phyloP scores from a whole-genome alignment of 495 filamentous ascomycete genomes.

The Chaetomium fimeti region DNA sequence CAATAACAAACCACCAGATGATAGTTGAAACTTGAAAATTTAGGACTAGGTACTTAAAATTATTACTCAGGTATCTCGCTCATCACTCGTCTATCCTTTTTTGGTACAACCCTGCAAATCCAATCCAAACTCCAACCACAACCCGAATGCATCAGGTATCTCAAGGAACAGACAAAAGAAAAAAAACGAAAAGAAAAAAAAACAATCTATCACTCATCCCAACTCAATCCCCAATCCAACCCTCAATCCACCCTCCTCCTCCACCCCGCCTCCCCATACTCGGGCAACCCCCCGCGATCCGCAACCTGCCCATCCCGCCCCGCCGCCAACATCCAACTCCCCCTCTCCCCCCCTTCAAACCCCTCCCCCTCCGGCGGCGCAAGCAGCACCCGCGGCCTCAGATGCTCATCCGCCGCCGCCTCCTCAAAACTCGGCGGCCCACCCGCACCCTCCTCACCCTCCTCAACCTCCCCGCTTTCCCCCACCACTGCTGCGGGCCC shows the following conservation, averaged over 20 bases:
- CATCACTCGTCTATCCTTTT: not conserved
- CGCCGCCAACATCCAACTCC: conserved; percentile 18
- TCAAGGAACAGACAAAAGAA: not conserved
- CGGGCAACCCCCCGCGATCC: conserved; percentile 28
- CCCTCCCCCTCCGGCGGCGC: conserved; percentile 11
- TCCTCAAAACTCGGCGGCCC: conserved; percentile 43
- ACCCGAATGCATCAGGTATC: too few relatives aligned
- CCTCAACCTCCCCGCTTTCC: not conserved
- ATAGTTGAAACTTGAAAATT: not conserved
- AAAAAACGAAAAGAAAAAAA: not conserved
- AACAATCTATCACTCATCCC: not conserved
- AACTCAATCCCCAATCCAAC: not conserved
- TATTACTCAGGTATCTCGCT: not conserved
- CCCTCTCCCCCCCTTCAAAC: not conserved
- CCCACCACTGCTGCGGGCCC: not conserved
- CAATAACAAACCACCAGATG: too few relatives aligned
- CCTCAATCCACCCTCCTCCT: not conserved
- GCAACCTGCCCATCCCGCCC: not conserved
- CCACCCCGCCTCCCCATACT: conserved; percentile 29
- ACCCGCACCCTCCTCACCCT: not conserved
- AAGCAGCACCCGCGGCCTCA: conserved; percentile 46
- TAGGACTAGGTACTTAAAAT: not conserved
- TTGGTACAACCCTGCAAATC: not conserved
- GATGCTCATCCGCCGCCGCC: conserved; percentile 47
- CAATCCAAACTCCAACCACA: not conserved